Percentiles rank a stretch among this genome's conserved stretches.
phyloP scores from a whole-genome alignment of 2,329 filamentous ascomycete species.

The Westerdykella sp. region DNA sequence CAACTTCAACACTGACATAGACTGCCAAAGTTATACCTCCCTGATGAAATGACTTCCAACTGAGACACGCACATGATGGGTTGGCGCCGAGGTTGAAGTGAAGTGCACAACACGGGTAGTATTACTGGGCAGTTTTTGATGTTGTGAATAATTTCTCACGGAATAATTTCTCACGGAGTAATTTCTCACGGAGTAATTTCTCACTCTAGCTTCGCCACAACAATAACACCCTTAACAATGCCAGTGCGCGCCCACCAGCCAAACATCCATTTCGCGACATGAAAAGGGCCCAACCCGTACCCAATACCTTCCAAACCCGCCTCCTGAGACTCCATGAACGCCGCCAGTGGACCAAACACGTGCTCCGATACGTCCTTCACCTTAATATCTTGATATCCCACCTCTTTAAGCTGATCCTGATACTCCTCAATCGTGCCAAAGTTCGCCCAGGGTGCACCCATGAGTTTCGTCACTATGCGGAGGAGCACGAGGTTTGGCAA shows the following conservation, averaged over 20 bases:
- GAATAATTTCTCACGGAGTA: no score
- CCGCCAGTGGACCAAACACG: conserved; percentile 48
- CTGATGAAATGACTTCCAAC: no score
- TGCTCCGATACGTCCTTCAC: conserved; percentile 49
- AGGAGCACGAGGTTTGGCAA: conserved; percentile 27
- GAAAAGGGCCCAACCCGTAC: conserved; percentile 34
- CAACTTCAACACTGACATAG: no score
- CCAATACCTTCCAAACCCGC: conserved; percentile 31
- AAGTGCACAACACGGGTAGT: no score
- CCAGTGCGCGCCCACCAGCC: conserved; percentile 39
- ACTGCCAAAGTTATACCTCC: no score
- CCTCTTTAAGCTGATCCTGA: conserved; percentile 39
- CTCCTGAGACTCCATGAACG: conserved; percentile 40
- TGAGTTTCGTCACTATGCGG: conserved; percentile 41
- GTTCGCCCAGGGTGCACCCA: conserved; percentile 46
- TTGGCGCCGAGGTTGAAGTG: no score
- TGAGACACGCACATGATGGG: no score
- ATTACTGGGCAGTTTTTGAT: no score
- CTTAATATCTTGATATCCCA: conserved; percentile 46
- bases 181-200: no score
- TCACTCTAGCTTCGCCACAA: conserved; percentile 38
- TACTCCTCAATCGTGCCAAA: conserved; percentile 47
- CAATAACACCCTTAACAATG: conserved; percentile 36
- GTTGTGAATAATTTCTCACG: no score
- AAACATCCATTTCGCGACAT: conserved; percentile 33